phyloP scores from a whole-genome alignment of 2,329 filamentous ascomycete species.

The Chaetomium sp. region DNA sequence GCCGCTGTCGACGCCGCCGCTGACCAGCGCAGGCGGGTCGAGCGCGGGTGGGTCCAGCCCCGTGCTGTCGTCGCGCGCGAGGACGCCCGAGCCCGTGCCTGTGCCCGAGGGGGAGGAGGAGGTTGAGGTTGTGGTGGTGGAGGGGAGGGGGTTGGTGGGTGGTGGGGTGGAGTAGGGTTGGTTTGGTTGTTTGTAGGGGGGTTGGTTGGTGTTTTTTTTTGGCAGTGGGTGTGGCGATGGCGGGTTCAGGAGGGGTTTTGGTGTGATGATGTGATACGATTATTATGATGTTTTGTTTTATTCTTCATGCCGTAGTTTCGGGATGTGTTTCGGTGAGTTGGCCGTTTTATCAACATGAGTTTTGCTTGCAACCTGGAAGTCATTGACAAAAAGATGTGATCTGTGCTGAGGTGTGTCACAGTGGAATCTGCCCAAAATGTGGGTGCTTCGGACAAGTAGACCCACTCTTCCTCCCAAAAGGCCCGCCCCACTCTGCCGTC shows the following conservation, averaged over 20 bases:
- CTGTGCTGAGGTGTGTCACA: neutral
- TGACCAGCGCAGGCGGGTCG: constrained; percentile 12
- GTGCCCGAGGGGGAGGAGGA: neutral
- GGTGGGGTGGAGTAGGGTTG: neutral
- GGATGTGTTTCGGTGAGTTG: neutral
- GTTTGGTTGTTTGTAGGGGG: neutral
- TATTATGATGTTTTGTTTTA: constrained; percentile 4
- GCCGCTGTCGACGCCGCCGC: constrained; percentile 14
- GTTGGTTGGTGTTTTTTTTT: neutral
- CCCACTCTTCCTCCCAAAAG: neutral
- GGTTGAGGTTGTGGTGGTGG: neutral
- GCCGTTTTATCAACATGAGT: neutral
- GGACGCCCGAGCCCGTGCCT: neutral
- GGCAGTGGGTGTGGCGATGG: neutral
- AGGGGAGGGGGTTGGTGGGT: neutral
- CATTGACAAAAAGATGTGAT: neutral
- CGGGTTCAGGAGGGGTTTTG: neutral
- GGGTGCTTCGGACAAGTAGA: neutral
- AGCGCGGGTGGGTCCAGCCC: constrained; percentile 11
- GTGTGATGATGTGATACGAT: constrained; percentile 17
- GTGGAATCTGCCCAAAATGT: neutral
- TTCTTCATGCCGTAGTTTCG: constrained; percentile 16
- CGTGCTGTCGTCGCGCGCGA: neutral
- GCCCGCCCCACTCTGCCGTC: constrained; percentile 8
- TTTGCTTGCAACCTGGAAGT: neutral